Conservation (phyloP, 2,329 filamentous ascomycete genomes). For the Claviceps paspali region DNA sequence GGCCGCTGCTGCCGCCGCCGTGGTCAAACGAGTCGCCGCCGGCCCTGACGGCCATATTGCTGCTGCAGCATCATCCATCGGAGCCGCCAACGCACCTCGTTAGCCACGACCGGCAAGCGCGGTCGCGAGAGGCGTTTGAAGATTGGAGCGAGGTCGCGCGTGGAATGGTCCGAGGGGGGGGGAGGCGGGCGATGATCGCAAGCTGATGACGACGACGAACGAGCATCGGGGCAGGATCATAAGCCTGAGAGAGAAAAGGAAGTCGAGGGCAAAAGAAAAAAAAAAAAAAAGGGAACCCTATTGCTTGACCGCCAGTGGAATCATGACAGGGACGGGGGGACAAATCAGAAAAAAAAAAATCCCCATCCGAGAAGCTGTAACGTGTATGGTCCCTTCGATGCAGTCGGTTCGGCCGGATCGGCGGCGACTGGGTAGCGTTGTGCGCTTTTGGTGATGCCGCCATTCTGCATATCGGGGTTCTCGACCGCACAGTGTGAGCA, state of each 20-base stretch:
- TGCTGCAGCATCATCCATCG: too few relatives aligned
- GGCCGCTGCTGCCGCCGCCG: background rate
- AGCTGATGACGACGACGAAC: background rate
- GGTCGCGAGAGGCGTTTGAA: slow-evolving; percentile 1
- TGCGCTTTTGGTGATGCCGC: background rate
- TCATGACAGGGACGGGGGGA: background rate
- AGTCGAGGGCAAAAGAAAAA: too few relatives aligned
- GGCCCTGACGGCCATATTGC: background rate
- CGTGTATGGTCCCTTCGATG: too few relatives aligned
- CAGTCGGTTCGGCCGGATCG: too few relatives aligned
- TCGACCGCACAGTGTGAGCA: background rate
- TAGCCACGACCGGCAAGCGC: slow-evolving; percentile 4
- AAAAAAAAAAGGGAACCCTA: background rate
- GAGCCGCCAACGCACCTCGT: too few relatives aligned
- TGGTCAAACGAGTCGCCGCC: background rate
- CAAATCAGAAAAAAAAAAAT: too few relatives aligned
- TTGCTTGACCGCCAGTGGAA: background rate
- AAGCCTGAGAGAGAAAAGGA: background rate
- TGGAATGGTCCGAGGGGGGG: background rate
- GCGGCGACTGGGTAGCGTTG: too few relatives aligned
- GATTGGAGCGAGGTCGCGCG: background rate
- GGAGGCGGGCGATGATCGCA: background rate
- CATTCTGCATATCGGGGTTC: background rate
- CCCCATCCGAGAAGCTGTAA: too few relatives aligned
- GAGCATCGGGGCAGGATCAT: slow-evolving; percentile 1